Percentiles rank a stretch among this genome's conserved stretches.
Conservation (phyloP, 371 early-diverging fungal genomes). For the Mucor circinelloides region DNA sequence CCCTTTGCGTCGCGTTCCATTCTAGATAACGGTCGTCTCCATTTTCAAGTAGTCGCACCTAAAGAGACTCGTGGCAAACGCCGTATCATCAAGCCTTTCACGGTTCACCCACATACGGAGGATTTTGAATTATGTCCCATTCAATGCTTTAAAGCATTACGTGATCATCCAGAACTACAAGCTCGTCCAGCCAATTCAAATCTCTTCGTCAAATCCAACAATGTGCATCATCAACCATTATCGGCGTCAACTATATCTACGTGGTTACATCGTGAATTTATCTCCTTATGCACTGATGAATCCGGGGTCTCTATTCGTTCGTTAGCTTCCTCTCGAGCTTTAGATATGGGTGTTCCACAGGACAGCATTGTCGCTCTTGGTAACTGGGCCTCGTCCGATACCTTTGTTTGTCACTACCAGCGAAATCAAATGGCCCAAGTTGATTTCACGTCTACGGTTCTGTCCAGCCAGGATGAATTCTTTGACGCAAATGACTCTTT, state of each 20-base stretch:
- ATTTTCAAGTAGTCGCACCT: no score
- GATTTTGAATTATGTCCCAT: neutral
- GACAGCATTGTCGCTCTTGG: slow-evolving; percentile 15
- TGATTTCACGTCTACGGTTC: no score
- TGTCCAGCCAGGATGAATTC: no score
- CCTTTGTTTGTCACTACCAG: slow-evolving; percentile 9
- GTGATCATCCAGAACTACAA: neutral
- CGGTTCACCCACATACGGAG: neutral
- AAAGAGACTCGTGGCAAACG: no score
- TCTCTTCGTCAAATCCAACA: slow-evolving; percentile 1
- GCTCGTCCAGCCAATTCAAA: neutral
- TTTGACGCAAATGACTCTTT: no score
- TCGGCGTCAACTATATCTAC: neutral
- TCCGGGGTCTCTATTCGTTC: slow-evolving; percentile 9
- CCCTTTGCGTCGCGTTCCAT: no score
- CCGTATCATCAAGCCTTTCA: slow-evolving; percentile 17
- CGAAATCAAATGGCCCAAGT: neutral
- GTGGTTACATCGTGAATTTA: slow-evolving; percentile 8
- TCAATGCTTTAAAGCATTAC: neutral
- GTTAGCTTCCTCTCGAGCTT: slow-evolving; percentile 9
- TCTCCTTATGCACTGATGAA: slow-evolving; percentile 5
- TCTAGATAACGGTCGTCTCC: no score
- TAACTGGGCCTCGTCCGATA: slow-evolving; percentile 4
- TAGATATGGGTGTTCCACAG: neutral
- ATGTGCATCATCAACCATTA: neutral